Evolutionary conservation across 345 rosid genomes (phyloP).

Genomic region (Kandelia obovata): DNA sequence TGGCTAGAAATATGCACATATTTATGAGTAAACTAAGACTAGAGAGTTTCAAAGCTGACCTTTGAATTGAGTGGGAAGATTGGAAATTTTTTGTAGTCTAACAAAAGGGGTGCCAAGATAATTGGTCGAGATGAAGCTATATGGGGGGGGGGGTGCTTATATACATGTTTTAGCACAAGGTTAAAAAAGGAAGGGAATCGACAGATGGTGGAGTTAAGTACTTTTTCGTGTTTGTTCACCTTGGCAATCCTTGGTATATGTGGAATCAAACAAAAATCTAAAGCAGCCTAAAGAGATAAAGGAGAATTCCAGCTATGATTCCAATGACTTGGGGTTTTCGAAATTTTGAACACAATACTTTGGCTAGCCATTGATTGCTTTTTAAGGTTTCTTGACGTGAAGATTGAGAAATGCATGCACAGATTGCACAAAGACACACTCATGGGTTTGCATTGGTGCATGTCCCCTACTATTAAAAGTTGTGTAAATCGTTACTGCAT

Average conservation of each 20-base stretch:
- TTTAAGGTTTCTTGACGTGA: slow-evolving; percentile 24
- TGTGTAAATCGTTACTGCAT: background rate
- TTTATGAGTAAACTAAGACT: too few relatives aligned
- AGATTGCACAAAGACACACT: background rate
- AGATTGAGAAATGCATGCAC: slow-evolving; percentile 20
- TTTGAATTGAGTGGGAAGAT: background rate
- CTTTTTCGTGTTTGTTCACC: slow-evolving; percentile 59
- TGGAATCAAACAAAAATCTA: slow-evolving; percentile 23
- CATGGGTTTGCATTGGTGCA: background rate
- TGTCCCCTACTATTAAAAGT: slow-evolving; percentile 2
- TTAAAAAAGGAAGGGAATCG: slow-evolving; percentile 21
- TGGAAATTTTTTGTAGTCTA: background rate
- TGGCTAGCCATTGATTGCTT: slow-evolving; percentile 13
- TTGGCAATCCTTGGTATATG: slow-evolving; percentile 44
- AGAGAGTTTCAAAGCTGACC: background rate
- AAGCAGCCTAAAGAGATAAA: slow-evolving; percentile 34
- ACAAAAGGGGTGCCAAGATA: background rate
- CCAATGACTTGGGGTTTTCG: slow-evolving; percentile 27
- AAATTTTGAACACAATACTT: slow-evolving; percentile 19
- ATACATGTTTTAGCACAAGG: slow-evolving; percentile 33
- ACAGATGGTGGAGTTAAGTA: slow-evolving; percentile 33
- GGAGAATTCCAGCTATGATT: slow-evolving; percentile 34
- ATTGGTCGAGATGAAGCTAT: background rate
- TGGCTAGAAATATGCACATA: too few relatives aligned
- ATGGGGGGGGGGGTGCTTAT: slow-evolving; percentile 22